Conservation (phyloP, 345 rosid genomes). For the Tarenaya hassleriana region DNA sequence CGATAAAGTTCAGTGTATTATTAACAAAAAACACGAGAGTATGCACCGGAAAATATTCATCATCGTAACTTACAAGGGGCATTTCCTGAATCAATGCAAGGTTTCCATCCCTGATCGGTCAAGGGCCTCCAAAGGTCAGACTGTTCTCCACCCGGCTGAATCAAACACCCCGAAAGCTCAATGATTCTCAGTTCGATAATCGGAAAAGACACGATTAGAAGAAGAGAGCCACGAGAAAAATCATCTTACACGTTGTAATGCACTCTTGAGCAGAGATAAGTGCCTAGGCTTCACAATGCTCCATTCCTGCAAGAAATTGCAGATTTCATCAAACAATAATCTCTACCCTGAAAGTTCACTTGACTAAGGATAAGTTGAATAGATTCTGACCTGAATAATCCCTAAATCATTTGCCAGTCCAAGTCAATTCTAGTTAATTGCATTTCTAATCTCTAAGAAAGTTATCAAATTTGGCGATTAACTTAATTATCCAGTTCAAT, state of each 20-base stretch:
- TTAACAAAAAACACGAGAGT: not conserved
- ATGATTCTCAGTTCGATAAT: not conserved
- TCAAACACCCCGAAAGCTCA: slow-evolving; percentile 5
- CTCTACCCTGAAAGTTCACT: too few relatives aligned
- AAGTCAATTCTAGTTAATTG: too few relatives aligned
- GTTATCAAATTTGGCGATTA: not conserved
- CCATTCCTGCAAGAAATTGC: slow-evolving; percentile 49
- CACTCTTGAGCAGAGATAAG: slow-evolving; percentile 61
- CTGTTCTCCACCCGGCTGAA: slow-evolving; percentile 51
- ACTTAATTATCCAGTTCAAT: not conserved
- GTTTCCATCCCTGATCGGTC: slow-evolving; percentile 79
- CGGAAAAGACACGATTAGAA: not conserved
- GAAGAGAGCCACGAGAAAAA: not conserved
- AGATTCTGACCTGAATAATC: too few relatives aligned
- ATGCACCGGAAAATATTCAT: not conserved
- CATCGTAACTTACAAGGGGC: slow-evolving; percentile 45
- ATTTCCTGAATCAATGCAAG: slow-evolving; percentile 40
- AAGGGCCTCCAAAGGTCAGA: slow-evolving; percentile 78
- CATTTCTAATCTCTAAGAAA: not conserved
- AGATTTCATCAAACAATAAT: not conserved
- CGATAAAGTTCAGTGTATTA: slow-evolving; percentile 5
- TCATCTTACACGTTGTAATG: slow-evolving; percentile 60
- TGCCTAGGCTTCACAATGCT: slow-evolving; percentile 65
- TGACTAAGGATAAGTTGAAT: too few relatives aligned
- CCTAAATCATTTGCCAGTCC: too few relatives aligned